These are phyloP conservation scores for Polygonum maritimum DNA, from an alignment of 148 eudicot genomes.

Conservation along the genomic window DNA sequence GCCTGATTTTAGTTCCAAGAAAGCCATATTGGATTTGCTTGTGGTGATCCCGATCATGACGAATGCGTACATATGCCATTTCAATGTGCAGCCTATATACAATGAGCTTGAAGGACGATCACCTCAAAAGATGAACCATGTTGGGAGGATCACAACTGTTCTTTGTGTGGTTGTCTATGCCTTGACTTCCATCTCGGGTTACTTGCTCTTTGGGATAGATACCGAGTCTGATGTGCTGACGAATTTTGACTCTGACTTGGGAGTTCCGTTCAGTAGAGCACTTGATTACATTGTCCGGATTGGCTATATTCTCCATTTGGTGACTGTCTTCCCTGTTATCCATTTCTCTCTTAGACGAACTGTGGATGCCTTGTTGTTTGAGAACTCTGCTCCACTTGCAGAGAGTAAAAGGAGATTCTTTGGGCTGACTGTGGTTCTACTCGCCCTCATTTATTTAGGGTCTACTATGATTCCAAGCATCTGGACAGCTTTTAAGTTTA, in stretches of 20 bases:
- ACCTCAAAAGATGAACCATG: constrained; percentile 76
- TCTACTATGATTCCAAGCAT: constrained; percentile 89
- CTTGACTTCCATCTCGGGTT: constrained; percentile 76
- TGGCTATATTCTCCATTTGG: constrained; percentile 79
- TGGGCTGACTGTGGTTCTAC: constrained; percentile 40
- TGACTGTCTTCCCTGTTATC: constrained; percentile 90
- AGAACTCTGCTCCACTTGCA: constrained; percentile 47
- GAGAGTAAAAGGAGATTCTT: constrained; percentile 69
- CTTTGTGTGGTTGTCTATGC: constrained; percentile 70
- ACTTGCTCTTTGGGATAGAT: constrained; percentile 67
- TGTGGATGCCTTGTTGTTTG: constrained; percentile 63
- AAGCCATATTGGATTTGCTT: constrained; percentile 75
- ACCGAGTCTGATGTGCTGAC: constrained; percentile 86
- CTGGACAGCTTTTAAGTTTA: constrained; percentile 95
- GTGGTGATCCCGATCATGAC: constrained; percentile 95
- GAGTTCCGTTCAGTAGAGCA: constrained; percentile 60
- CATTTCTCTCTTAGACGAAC: constrained; percentile 91
- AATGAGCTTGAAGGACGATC: constrained; percentile 80
- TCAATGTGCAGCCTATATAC: constrained; percentile 90
- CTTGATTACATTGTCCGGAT: constrained; percentile 71
- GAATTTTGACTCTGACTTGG: constrained; percentile 80
- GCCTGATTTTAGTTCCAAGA: constrained; percentile 81
- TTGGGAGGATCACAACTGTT: constrained; percentile 70
- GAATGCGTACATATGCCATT: constrained; percentile 91
- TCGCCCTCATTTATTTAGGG: constrained; percentile 56